Evolutionary conservation across 169 alveolate species (phyloP).

Genomic region (Cyclospora cayetanensis): DNA sequence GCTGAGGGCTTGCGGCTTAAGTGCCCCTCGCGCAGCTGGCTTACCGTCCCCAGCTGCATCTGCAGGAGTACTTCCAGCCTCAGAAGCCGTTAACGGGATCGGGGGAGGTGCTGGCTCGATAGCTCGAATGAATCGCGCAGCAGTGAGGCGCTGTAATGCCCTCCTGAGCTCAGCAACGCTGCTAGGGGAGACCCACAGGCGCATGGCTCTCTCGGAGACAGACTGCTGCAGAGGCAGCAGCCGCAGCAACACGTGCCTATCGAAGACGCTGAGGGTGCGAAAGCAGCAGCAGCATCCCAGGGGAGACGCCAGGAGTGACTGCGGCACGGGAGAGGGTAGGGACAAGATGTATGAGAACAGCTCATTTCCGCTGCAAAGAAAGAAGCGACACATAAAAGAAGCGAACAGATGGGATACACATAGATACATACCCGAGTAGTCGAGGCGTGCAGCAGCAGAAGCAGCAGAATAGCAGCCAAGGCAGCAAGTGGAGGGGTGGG

Average conservation of each 20-base stretch:
- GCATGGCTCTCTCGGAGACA: slow-evolving; percentile 87
- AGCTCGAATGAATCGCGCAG: slow-evolving; percentile 72
- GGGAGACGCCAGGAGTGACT: not conserved
- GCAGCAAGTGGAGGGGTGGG: no score
- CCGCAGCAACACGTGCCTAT: slow-evolving; percentile 80
- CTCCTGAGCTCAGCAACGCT: slow-evolving; percentile 78
- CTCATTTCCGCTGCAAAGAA: slow-evolving; percentile 37
- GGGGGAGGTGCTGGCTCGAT: not conserved
- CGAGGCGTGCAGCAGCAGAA: no score
- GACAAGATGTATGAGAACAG: slow-evolving; percentile 27
- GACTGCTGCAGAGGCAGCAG: slow-evolving; percentile 83
- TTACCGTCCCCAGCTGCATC: slow-evolving; percentile 11
- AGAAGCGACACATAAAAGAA: not conserved
- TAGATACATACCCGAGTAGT: no score
- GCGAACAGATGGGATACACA: not conserved
- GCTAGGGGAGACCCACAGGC: slow-evolving; percentile 84
- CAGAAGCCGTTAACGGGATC: not conserved
- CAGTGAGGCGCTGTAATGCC: slow-evolving; percentile 72
- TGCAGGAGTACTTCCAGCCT: not conserved
- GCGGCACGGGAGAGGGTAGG: slow-evolving; percentile 25
- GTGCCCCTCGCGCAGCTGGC: not conserved
- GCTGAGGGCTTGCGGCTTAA: not conserved
- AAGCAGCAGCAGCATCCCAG: slow-evolving; percentile 66
- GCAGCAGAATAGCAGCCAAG: no score
- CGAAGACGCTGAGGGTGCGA: slow-evolving; percentile 82